These are phyloP conservation scores for Talaromyces sp. DNA, from an alignment of 2,329 filamentous ascomycete species.

Conservation along the genomic window DNA sequence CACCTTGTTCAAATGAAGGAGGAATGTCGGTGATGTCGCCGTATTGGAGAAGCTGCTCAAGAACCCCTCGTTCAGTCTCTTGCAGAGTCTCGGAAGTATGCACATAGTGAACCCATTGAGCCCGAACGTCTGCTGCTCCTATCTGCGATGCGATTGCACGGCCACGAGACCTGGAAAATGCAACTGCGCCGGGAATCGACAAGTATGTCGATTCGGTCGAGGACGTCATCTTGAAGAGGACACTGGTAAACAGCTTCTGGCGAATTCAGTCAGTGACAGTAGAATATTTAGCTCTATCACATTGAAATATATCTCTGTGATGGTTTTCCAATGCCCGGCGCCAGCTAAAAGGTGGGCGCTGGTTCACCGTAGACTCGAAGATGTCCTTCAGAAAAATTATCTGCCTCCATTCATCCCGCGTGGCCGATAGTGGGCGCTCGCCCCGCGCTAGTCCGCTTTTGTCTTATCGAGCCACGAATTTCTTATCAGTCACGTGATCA, in stretches of 20 bases:
- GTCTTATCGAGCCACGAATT: constrained; percentile 10
- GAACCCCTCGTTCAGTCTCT: constrained; percentile 44
- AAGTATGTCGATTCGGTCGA: constrained; percentile 27
- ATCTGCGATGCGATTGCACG: constrained; percentile 39
- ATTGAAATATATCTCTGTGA: background rate
- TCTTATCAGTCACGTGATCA: constrained; percentile 13
- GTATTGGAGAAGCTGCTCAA: constrained; percentile 59
- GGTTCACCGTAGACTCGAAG: background rate
- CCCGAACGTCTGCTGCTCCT: constrained; percentile 40
- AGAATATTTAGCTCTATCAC: background rate
- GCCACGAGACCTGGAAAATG: constrained; percentile 43
- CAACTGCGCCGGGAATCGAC: constrained; percentile 38
- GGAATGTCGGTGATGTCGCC: constrained; percentile 51
- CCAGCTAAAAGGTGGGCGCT: background rate
- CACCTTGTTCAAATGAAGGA: constrained; percentile 40
- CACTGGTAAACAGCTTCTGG: background rate
- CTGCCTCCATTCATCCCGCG: constrained; percentile 3
- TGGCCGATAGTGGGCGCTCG: constrained; percentile 2
- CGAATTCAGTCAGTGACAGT: background rate
- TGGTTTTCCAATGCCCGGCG: background rate
- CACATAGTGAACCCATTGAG: constrained; percentile 60
- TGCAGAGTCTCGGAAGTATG: constrained; percentile 51
- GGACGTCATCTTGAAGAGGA: constrained; percentile 28
- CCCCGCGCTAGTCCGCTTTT: constrained; percentile 13
- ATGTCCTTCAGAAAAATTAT: constrained; percentile 7